A percentile compares a stretch with the other conserved stretches of the same genome.
Conservation (phyloP, 805 yeast species). For the Spathaspora arborariae region DNA sequence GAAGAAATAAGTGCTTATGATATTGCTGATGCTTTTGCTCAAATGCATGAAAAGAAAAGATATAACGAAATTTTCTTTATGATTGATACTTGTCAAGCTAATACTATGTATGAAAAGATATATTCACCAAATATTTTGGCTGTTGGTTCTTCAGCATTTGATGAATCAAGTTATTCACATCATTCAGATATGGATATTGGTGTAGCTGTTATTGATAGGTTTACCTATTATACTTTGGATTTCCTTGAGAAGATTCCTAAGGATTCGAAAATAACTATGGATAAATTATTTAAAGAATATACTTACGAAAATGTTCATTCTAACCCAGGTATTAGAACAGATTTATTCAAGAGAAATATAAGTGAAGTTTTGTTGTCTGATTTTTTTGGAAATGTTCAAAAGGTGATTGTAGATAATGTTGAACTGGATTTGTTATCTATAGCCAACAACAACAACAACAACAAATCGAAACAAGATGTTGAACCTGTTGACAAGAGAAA, state of each 20-base stretch:
- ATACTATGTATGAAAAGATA: constrained; percentile 91
- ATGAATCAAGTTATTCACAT: constrained; percentile 91
- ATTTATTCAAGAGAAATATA: constrained; percentile 63
- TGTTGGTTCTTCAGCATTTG: constrained; percentile 85
- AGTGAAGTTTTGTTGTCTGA: constrained; percentile 78
- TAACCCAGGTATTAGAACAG: constrained; percentile 88
- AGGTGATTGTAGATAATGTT: constrained; percentile 58
- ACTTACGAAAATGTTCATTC: constrained; percentile 85
- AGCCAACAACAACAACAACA: not conserved
- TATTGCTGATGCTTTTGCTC: constrained; percentile 94
- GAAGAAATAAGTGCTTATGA: constrained; percentile 96
- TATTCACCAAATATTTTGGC: constrained; percentile 91
- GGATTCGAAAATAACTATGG: constrained; percentile 69
- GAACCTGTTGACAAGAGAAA: not conserved
- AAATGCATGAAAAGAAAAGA: constrained; percentile 93
- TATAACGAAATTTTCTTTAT: constrained; percentile 94
- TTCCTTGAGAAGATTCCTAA: constrained; percentile 79
- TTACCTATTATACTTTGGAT: constrained; percentile 88
- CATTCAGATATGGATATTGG: constrained; percentile 95
- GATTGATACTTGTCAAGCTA: constrained; percentile 99
- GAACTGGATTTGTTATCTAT: constrained; percentile 37
- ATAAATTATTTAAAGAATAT: constrained; percentile 81
- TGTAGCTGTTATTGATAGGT: constrained; percentile 95
- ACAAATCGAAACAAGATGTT: not conserved
- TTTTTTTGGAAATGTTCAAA: constrained; percentile 90